Evolutionary conservation across 495 filamentous ascomycete genomes (phyloP).

Genomic region (Chlorociboria aeruginascens): DNA sequence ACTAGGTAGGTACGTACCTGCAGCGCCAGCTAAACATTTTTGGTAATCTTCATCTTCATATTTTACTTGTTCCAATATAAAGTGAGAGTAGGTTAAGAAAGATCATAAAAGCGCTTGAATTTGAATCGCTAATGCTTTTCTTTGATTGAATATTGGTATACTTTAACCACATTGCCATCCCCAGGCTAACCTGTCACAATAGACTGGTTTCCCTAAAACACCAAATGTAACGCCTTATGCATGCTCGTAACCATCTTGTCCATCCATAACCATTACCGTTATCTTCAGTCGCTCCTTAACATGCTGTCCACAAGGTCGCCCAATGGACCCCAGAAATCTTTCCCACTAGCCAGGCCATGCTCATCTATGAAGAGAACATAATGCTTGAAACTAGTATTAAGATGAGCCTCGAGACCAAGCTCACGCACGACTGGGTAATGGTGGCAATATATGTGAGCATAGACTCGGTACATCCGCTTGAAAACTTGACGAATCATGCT

Average conservation of each 20-base stretch:
- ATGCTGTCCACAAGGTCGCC: slow-evolving; percentile 96
- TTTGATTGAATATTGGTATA: not conserved
- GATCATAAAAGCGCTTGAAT: not conserved
- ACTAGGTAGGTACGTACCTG: no score
- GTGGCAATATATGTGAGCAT: slow-evolving; percentile 99
- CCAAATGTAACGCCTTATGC: slow-evolving; percentile 6
- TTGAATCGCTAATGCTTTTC: not conserved
- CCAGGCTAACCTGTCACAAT: not conserved
- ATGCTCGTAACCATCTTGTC: slow-evolving; percentile 1
- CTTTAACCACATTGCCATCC: slow-evolving; percentile 5
- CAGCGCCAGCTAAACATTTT: no score
- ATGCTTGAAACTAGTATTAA: slow-evolving; percentile 99
- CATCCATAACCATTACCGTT: not conserved
- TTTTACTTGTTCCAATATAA: no score
- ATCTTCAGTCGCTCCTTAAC: slow-evolving; percentile 71
- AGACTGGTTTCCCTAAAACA: not conserved
- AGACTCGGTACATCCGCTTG: slow-evolving; percentile 96
- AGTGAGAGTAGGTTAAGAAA: not conserved
- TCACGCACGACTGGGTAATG: slow-evolving; percentile 96
- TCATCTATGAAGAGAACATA: slow-evolving; percentile 96
- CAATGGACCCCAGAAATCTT: slow-evolving; percentile 96
- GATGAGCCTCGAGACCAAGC: slow-evolving; percentile 88
- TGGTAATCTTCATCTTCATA: no score
- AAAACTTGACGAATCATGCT: slow-evolving; percentile 83
- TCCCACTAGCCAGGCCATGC: slow-evolving; percentile 75